Conservation (phyloP, 768 basidiomycete species). For the Dendrothele bispora region DNA sequence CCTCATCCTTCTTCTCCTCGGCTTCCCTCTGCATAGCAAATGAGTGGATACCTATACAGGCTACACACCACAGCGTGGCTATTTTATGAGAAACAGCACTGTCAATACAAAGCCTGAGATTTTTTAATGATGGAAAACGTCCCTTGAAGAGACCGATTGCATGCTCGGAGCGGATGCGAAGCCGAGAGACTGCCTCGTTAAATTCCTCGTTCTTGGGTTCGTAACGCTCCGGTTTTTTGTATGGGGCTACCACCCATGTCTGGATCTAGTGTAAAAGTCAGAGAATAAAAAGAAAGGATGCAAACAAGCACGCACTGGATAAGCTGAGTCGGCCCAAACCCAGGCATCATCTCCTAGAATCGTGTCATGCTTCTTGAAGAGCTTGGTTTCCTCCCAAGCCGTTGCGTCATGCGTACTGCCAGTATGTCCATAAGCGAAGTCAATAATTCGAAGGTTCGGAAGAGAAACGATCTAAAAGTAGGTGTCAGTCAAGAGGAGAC, state of each 20-base stretch:
- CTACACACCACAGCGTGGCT: constrained; percentile 29
- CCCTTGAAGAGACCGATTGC: constrained; percentile 41
- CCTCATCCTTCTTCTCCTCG: constrained; percentile 16
- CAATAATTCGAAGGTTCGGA: constrained; percentile 36
- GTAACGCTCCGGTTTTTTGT: constrained; percentile 26
- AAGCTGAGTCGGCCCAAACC: constrained; percentile 40
- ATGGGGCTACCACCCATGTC: constrained; percentile 23
- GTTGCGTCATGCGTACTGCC: too few relatives aligned
- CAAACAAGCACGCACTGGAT: constrained; percentile 35
- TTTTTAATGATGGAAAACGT: constrained; percentile 32
- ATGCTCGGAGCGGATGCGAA: constrained; percentile 38
- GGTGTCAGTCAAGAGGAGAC: too few relatives aligned
- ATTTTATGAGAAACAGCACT: constrained; percentile 20
- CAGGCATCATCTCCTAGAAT: constrained; percentile 29
- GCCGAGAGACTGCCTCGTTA: constrained; percentile 34
- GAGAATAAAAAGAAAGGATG: too few relatives aligned
- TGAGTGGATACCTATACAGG: constrained; percentile 30
- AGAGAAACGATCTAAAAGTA: constrained; percentile 29
- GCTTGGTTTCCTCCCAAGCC: constrained; percentile 22
- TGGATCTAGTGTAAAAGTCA: constrained; percentile 13
- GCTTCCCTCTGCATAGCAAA: constrained; percentile 29
- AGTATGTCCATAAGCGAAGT: too few relatives aligned
- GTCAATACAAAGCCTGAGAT: constrained; percentile 26
- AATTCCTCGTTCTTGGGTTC: constrained; percentile 24
- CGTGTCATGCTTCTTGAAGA: constrained; percentile 14